Conservation (phyloP, 2,329 filamentous ascomycete species). For the Moelleriella libera region DNA sequence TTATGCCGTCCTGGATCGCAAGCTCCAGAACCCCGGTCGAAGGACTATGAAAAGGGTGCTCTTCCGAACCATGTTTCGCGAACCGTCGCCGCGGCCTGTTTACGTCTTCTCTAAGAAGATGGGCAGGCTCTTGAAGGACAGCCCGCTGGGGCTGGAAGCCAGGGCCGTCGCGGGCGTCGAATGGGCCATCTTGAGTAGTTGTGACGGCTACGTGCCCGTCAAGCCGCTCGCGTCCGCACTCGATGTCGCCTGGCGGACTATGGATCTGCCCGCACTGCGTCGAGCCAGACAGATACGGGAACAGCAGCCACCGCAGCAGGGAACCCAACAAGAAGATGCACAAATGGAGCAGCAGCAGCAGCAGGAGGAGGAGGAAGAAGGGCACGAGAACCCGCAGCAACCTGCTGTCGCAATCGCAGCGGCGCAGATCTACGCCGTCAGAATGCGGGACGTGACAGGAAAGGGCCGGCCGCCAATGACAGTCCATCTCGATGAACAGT, state of each 20-base stretch:
- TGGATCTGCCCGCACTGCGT: slow-evolving; percentile 8
- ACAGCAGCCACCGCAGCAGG: no score
- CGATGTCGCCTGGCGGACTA: slow-evolving; percentile 11
- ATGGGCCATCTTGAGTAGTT: slow-evolving; percentile 14
- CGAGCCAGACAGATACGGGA: not conserved
- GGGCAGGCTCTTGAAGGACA: slow-evolving; percentile 7
- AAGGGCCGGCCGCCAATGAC: not conserved
- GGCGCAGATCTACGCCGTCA: slow-evolving; percentile 4
- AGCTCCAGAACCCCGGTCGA: slow-evolving; percentile 12
- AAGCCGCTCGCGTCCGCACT: slow-evolving; percentile 13
- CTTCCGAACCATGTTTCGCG: slow-evolving; percentile 9
- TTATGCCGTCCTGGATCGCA: slow-evolving; percentile 16
- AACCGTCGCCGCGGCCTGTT: slow-evolving; percentile 9
- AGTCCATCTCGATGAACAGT: slow-evolving; percentile 3
- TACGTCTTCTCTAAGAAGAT: slow-evolving; percentile 14
- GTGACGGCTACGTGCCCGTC: slow-evolving; percentile 14
- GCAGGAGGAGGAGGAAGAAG: not conserved
- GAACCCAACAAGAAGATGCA: no score
- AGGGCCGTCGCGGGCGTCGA: slow-evolving; percentile 13
- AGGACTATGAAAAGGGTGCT: slow-evolving; percentile 12
- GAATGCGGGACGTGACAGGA: slow-evolving; percentile 1
- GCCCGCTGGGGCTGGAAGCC: slow-evolving; percentile 6
- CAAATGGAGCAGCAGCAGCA: not conserved
- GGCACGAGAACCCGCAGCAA: no score
- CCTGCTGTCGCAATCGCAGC: not conserved